Evolutionary conservation across 1,284 basidiomycete genomes (phyloP).

Genomic region (Stygiomarasmius scandens): DNA sequence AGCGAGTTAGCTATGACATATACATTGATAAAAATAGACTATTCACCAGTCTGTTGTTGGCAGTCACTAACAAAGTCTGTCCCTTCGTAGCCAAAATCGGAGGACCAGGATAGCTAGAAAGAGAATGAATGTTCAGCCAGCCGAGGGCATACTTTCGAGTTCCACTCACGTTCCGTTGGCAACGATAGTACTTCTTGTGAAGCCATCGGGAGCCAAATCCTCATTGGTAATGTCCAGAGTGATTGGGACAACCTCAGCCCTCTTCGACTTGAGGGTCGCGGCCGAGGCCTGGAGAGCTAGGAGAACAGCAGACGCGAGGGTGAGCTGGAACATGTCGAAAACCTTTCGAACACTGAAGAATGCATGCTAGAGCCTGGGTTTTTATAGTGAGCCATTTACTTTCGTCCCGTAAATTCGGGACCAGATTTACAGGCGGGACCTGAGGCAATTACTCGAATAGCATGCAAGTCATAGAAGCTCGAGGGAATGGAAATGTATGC

Average conservation of each 20-base stretch:
- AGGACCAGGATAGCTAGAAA: constrained; percentile 23
- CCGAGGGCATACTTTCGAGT: no score
- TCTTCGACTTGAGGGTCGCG: not conserved
- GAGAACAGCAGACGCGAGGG: not conserved
- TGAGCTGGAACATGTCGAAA: not conserved
- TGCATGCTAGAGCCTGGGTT: not conserved
- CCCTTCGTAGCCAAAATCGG: constrained; percentile 24
- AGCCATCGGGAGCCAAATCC: constrained; percentile 31
- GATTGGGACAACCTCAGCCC: not conserved
- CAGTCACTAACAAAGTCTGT: constrained; percentile 23
- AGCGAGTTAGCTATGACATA: not conserved
- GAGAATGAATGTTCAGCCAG: no score
- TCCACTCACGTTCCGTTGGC: constrained; percentile 3
- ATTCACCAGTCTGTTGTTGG: constrained; percentile 26
- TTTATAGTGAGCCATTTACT: not conserved
- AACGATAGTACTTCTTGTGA: constrained; percentile 21
- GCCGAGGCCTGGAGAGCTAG: not conserved
- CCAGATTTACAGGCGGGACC: not conserved
- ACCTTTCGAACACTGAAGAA: not conserved
- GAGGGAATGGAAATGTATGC: not conserved
- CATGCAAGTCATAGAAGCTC: not conserved
- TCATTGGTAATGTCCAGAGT: constrained; percentile 30
- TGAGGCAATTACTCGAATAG: not conserved
- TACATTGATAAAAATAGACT: no score
- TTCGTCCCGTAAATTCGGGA: not conserved